Conservation (phyloP, 768 basidiomycete species). For the Trametes elegans region DNA sequence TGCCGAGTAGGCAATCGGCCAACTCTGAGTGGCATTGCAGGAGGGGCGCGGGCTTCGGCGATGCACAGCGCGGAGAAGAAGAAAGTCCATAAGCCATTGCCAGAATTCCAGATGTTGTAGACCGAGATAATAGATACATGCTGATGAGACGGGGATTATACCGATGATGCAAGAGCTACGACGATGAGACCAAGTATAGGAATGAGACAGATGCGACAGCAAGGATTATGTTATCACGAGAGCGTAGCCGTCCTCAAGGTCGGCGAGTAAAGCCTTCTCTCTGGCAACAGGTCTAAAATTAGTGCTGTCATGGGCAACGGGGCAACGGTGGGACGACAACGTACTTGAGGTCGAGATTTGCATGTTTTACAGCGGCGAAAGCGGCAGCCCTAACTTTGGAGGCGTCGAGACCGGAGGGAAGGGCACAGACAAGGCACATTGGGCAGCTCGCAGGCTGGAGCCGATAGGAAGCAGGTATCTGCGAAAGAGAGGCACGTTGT, state of each 20-base stretch:
- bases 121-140: slow-evolving; percentile 20
- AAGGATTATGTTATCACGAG: slow-evolving; percentile 51
- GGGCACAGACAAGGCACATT: slow-evolving; percentile 55
- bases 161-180: too few relatives aligned
- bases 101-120: slow-evolving; percentile 14
- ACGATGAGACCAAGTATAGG: too few relatives aligned
- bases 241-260: slow-evolving; percentile 51
- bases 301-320: background rate
- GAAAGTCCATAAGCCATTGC: slow-evolving; percentile 10
- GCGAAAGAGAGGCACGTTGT: slow-evolving; percentile 1
- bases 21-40: background rate
- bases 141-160: slow-evolving; percentile 5
- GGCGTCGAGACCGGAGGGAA: slow-evolving; percentile 43
- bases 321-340: slow-evolving; percentile 7
- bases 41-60: background rate
- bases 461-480: slow-evolving; percentile 64
- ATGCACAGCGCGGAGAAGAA: background rate
- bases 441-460: slow-evolving; percentile 61
- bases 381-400: slow-evolving; percentile 42
- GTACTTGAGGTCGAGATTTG: slow-evolving; percentile 42
- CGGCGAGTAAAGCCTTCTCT: slow-evolving; percentile 48
- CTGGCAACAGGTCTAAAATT: slow-evolving; percentile 29
- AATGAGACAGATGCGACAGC: slow-evolving; percentile 7
- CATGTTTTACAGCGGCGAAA: slow-evolving; percentile 44
- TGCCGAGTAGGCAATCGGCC: background rate